phyloP scores from a whole-genome alignment of 495 filamentous ascomycete species.

The Wilcoxina mikolae region DNA sequence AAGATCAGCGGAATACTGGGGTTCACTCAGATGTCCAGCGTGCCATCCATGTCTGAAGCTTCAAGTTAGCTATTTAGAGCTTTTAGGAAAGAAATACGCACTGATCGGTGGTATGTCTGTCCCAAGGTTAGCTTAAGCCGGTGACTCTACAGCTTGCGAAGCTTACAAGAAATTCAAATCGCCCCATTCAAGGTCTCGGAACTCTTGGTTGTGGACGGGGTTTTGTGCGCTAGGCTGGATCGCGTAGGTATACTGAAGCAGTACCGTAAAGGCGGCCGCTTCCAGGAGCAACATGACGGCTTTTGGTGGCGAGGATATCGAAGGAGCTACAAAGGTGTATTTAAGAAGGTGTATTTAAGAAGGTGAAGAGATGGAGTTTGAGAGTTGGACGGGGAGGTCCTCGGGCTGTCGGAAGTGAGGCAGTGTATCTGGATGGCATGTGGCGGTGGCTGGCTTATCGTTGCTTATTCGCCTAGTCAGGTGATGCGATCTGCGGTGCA shows the following conservation, averaged over 20 bases:
- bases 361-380: too few relatives aligned
- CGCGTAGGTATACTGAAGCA: constrained; percentile 31
- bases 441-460: too few relatives aligned
- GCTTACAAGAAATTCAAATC: constrained; percentile 91
- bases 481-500: too few relatives aligned
- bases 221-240: constrained; percentile 66
- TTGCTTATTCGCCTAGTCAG: too few relatives aligned
- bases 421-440: too few relatives aligned
- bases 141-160: background rate
- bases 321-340: too few relatives aligned
- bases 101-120: constrained; percentile 23
- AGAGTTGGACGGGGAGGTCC: too few relatives aligned
- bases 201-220: constrained; percentile 56
- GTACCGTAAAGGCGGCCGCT: background rate
- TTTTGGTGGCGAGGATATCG: too few relatives aligned
- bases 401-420: too few relatives aligned
- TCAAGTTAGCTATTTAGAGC: constrained; percentile 3
- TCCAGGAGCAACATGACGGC: background rate
- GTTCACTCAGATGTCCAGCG: constrained; percentile 79
- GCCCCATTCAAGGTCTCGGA: constrained; percentile 75
- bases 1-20: constrained; percentile 90
- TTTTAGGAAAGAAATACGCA: background rate
- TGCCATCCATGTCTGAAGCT: constrained; percentile 86
- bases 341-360: too few relatives aligned
- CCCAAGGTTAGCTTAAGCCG: background rate